These are phyloP conservation scores for Mycosphaerelloides madeirae DNA, from an alignment of 2,329 filamentous ascomycete species.

Conservation along the genomic window DNA sequence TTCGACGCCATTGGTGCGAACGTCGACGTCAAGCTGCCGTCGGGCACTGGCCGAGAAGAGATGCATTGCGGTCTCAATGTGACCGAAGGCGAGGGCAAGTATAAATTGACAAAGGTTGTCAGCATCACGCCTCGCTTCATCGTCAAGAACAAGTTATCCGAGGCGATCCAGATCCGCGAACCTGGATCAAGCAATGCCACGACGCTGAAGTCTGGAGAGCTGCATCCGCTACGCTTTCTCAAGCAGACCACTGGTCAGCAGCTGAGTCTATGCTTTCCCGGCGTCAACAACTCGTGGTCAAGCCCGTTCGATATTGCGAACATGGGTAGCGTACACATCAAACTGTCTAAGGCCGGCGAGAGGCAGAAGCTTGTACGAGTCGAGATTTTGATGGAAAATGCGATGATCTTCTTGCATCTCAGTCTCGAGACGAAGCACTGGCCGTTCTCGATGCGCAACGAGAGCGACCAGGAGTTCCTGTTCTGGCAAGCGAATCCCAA, in stretches of 20 bases:
- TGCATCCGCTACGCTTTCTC: constrained; percentile 85
- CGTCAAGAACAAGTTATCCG: constrained; percentile 84
- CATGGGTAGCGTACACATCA: constrained; percentile 85
- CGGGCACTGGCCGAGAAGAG: constrained; percentile 65
- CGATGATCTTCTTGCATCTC: constrained; percentile 88
- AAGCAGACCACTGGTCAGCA: constrained; percentile 81
- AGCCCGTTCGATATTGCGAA: constrained; percentile 97
- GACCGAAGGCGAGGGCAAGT: constrained; percentile 88
- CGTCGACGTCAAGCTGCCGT: constrained; percentile 78
- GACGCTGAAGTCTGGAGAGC: constrained; percentile 68
- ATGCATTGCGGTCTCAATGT: constrained; percentile 89
- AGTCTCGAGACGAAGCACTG: constrained; percentile 90
- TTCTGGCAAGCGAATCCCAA: constrained; percentile 96
- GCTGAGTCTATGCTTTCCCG: constrained; percentile 85
- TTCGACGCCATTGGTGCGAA: constrained; percentile 96
- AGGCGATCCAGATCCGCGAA: constrained; percentile 85
- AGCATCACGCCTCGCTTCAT: constrained; percentile 90
- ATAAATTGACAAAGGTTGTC: constrained; percentile 94
- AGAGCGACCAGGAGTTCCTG: constrained; percentile 92
- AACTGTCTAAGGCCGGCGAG: constrained; percentile 84
- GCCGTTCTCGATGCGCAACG: constrained; percentile 98
- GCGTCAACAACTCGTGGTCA: constrained; percentile 95
- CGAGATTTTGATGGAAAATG: constrained; percentile 86
- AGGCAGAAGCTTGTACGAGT: constrained; percentile 81
- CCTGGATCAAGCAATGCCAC: constrained; percentile 84